Evolutionary conservation across 2,329 filamentous ascomycete genomes (phyloP).

Genomic region (Aspergillus ochraceus): DNA sequence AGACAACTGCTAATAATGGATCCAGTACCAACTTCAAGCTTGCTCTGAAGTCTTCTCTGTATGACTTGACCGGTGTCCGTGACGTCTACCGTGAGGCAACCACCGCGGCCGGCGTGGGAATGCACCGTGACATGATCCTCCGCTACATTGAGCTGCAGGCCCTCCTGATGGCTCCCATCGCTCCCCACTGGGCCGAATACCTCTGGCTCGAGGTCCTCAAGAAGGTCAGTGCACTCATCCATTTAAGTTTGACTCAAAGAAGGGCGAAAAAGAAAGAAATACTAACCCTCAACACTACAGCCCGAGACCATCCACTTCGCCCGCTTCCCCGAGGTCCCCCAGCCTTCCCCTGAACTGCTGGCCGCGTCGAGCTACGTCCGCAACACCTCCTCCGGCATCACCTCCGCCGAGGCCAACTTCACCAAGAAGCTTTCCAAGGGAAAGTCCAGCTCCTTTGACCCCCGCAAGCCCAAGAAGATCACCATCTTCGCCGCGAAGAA

Average conservation of each 20-base stretch:
- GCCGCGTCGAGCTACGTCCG: slow-evolving; percentile 83
- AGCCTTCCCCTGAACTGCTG: slow-evolving; percentile 65
- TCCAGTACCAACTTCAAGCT: slow-evolving; percentile 73
- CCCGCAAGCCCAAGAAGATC: slow-evolving; percentile 87
- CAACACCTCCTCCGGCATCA: slow-evolving; percentile 72
- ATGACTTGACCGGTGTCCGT: slow-evolving; percentile 84
- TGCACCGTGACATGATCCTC: slow-evolving; percentile 78
- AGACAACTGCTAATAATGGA: slow-evolving; percentile 15
- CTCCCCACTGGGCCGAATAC: slow-evolving; percentile 92
- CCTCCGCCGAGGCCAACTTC: slow-evolving; percentile 72
- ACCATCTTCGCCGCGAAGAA: slow-evolving; percentile 78
- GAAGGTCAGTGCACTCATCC: slow-evolving; percentile 46
- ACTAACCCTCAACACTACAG: slow-evolving; percentile 35
- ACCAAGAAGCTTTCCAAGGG: slow-evolving; percentile 91
- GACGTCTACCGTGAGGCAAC: slow-evolving; percentile 88
- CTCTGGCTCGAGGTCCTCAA: slow-evolving; percentile 90
- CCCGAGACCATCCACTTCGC: slow-evolving; percentile 75
- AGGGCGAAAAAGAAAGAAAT: neutral
- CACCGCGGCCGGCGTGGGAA: slow-evolving; percentile 72
- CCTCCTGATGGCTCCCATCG: slow-evolving; percentile 76
- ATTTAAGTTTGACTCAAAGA: neutral
- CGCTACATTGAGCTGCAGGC: slow-evolving; percentile 86
- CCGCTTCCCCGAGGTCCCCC: slow-evolving; percentile 69
- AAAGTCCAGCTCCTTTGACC: slow-evolving; percentile 81
- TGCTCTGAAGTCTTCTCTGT: slow-evolving; percentile 82